Conservation (phyloP, 2,329 filamentous ascomycete species). For the Exutisphaerella laricina region DNA sequence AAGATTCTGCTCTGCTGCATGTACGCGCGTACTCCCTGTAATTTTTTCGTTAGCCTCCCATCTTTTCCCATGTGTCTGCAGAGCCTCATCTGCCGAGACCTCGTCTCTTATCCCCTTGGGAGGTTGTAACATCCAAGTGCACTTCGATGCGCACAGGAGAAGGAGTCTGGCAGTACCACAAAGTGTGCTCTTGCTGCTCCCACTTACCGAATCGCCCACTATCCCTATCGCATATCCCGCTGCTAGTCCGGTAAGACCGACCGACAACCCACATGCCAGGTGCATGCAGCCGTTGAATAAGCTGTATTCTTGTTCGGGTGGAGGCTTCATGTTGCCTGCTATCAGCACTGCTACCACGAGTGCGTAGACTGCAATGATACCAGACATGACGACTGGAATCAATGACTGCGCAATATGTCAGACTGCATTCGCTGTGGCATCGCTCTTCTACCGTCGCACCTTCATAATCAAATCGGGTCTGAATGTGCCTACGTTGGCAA, state of each 20-base stretch:
- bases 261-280: slow-evolving; percentile 80
- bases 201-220: slow-evolving; percentile 76
- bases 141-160: no score
- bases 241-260: slow-evolving; percentile 86
- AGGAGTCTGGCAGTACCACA: background rate
- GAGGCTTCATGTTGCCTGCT: slow-evolving; percentile 77
- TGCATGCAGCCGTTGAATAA: slow-evolving; percentile 94
- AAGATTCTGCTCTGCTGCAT: slow-evolving; percentile 96
- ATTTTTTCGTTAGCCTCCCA: slow-evolving; percentile 5
- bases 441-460: slow-evolving; percentile 43
- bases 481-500: slow-evolving; percentile 78
- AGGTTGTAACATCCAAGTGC: background rate
- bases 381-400: slow-evolving; percentile 93
- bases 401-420: slow-evolving; percentile 54
- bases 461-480: slow-evolving; percentile 88
- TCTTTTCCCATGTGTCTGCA: no score
- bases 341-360: slow-evolving; percentile 97
- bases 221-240: slow-evolving; percentile 96
- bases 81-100: no score
- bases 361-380: slow-evolving; percentile 97
- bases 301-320: slow-evolving; percentile 63
- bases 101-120: background rate
- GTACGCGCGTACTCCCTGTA: slow-evolving; percentile 75
- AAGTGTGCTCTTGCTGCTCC: background rate
- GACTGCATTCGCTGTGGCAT: slow-evolving; percentile 17